These are phyloP conservation scores for Penicillium sp. DNA, from an alignment of 2,329 filamentous ascomycete genomes.

Conservation along the genomic window DNA sequence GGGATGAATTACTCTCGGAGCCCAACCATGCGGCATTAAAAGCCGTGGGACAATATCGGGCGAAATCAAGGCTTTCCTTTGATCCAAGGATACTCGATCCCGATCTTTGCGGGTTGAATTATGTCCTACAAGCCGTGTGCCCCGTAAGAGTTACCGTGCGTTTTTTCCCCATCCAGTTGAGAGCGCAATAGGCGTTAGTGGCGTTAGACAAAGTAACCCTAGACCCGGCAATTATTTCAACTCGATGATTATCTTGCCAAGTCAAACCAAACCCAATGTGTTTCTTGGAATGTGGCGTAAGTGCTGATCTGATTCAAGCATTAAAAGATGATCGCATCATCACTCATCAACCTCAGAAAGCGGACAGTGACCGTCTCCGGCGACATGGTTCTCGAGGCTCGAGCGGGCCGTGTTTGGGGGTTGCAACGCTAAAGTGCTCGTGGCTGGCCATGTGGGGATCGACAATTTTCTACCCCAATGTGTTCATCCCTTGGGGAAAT, in stretches of 20 bases:
- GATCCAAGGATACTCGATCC: neutral
- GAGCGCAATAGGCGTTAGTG: neutral
- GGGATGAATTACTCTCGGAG: neutral
- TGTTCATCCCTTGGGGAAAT: neutral
- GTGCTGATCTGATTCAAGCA: neutral
- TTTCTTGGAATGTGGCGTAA: neutral
- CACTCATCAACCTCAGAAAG: neutral
- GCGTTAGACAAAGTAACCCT: neutral
- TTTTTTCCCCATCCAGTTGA: neutral
- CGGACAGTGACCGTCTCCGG: conserved; percentile 2
- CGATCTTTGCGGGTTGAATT: neutral
- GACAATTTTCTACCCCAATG: neutral
- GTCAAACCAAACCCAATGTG: neutral
- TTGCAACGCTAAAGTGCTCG: conserved; percentile 6
- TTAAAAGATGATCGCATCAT: conserved; percentile 1
- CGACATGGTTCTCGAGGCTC: neutral
- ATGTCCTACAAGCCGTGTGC: neutral
- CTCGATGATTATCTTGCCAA: neutral
- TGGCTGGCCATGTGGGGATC: conserved; percentile 19
- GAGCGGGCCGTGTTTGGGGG: conserved; percentile 1
- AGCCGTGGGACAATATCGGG: neutral
- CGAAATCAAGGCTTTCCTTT: neutral
- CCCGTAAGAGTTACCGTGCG: neutral
- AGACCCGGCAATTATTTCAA: neutral
- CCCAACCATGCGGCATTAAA: neutral